Evolutionary conservation across 1,139 yeast genomes (phyloP).

Genomic region (Suhomyces chickasaworum): DNA sequence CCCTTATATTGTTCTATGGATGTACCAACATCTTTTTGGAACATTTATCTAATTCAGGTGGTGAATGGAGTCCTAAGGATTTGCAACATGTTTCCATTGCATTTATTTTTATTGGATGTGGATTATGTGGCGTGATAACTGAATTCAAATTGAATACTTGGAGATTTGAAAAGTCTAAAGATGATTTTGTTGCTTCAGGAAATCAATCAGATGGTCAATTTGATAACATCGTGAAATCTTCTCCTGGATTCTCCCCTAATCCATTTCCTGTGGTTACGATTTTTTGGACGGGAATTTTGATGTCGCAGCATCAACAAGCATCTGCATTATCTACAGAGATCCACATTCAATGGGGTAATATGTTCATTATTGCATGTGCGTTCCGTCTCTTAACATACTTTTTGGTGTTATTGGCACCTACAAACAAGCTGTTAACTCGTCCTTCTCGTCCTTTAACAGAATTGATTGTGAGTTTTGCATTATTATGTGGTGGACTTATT

Average conservation of each 20-base stretch:
- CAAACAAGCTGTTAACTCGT: conserved; percentile 43
- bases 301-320: conserved; percentile 94
- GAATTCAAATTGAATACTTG: conserved; percentile 59
- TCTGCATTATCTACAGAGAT: conserved; percentile 72
- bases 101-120: conserved; percentile 89
- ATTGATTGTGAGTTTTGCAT: conserved; percentile 70
- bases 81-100: conserved; percentile 95
- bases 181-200: conserved; percentile 21
- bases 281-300: conserved; percentile 95
- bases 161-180: conserved; percentile 45
- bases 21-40: conserved; percentile 85
- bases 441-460: conserved; percentile 76
- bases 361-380: conserved; percentile 75
- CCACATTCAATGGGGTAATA: conserved; percentile 90
- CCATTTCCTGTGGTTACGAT: conserved; percentile 93
- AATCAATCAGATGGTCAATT: conserved; percentile 1
- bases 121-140: conserved; percentile 82
- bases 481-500: conserved; percentile 84
- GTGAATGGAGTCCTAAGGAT: conserved; percentile 88
- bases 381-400: conserved; percentile 74
- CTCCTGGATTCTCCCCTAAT: conserved; percentile 81
- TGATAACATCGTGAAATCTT: conserved; percentile 39
- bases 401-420: conserved; percentile 50
- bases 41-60: conserved; percentile 73
- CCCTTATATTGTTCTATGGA: conserved; percentile 83